phyloP scores from a whole-genome alignment of 2,329 filamentous ascomycete species.

The Pestalotiopsis sp. region DNA sequence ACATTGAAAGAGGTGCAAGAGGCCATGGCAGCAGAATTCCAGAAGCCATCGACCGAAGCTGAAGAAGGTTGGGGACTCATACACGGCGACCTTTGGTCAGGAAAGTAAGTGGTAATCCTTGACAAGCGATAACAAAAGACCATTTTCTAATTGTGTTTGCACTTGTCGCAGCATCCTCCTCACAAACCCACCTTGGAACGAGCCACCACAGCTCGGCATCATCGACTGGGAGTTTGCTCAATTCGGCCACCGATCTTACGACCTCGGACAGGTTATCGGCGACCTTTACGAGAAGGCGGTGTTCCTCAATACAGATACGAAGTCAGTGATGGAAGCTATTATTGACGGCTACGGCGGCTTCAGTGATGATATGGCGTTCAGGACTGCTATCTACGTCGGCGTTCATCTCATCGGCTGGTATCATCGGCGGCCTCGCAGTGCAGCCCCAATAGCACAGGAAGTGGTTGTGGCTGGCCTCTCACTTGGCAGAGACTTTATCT shows the following conservation, averaged over 20 bases:
- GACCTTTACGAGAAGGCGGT: constrained; percentile 43
- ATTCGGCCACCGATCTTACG: constrained; percentile 37
- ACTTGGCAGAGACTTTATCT: neutral
- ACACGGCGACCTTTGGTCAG: constrained; percentile 45
- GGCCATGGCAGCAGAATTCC: constrained; percentile 11
- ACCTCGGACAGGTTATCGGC: constrained; percentile 43
- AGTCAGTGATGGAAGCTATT: constrained; percentile 37
- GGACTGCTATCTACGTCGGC: constrained; percentile 41
- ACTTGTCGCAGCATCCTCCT: neutral
- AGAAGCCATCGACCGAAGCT: neutral
- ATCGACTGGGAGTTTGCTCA: constrained; percentile 47
- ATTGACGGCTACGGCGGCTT: constrained; percentile 36
- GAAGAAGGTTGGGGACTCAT: constrained; percentile 28
- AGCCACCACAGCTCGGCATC: constrained; percentile 31
- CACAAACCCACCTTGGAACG: neutral
- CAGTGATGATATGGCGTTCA: constrained; percentile 39
- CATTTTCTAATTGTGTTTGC: neutral
- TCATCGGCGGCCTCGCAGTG: constrained; percentile 9
- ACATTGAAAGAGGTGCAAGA: constrained; percentile 31
- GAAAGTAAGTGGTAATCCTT: constrained; percentile 36
- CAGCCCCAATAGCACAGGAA: neutral
- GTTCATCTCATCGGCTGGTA: constrained; percentile 38
- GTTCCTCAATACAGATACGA: constrained; percentile 30
- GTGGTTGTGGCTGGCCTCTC: neutral
- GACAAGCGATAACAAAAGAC: neutral